Evolutionary conservation across 1,284 basidiomycete genomes (phyloP).

Genomic region (Ganoderma resinaceum): DNA sequence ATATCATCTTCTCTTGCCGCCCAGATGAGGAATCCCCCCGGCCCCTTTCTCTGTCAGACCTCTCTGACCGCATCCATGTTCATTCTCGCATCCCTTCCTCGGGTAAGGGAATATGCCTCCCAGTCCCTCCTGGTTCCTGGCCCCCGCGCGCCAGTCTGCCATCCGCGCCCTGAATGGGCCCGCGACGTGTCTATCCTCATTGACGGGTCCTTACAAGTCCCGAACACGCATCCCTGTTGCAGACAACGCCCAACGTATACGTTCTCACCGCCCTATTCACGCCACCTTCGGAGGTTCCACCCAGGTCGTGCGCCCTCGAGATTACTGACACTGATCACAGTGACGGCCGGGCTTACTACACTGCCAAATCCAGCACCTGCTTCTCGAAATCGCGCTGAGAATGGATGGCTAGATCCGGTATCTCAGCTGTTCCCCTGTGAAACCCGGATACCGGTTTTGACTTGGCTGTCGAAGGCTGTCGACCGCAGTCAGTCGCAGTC

Average conservation of each 20-base stretch:
- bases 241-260: neutral
- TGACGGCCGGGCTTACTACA: neutral
- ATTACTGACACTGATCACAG: neutral
- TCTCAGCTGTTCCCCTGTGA: neutral
- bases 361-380: neutral
- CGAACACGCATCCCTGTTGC: neutral
- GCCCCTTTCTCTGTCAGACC: constrained; percentile 19
- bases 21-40: neutral
- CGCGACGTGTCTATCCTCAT: neutral
- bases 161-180: neutral
- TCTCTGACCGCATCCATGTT: constrained; percentile 41
- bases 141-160: constrained; percentile 5
- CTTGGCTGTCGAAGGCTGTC: constrained; percentile 1
- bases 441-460: neutral
- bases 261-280: neutral
- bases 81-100: constrained; percentile 16
- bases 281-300: neutral
- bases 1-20: neutral
- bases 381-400: constrained; percentile 5
- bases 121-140: constrained; percentile 12
- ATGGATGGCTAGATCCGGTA: neutral
- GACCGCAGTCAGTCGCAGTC: too few relatives aligned
- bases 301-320: neutral
- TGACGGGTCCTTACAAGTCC: neutral
- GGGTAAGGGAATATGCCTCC: neutral